A percentile compares a stretch with the other conserved stretches of the same genome.
These are phyloP conservation scores for Wickerhamomyces pijperi DNA, from an alignment of 805 yeast genomes.

Conservation along the genomic window DNA sequence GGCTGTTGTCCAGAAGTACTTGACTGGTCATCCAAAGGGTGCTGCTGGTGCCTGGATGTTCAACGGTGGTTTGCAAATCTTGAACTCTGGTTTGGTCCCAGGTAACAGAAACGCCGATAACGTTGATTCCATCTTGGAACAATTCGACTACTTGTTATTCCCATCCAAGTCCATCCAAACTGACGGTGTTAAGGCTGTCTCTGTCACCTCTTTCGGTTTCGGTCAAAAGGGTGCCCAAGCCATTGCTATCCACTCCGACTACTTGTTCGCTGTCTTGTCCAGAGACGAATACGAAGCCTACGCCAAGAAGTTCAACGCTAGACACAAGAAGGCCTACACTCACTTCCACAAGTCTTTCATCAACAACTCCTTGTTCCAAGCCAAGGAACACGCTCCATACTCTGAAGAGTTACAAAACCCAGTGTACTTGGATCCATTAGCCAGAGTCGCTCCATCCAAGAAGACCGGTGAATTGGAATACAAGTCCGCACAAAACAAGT, in stretches of 20 bases:
- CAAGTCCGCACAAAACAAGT: slow-evolving; percentile 38
- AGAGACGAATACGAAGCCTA: slow-evolving; percentile 63
- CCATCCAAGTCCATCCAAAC: slow-evolving; percentile 92
- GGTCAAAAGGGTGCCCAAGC: slow-evolving; percentile 99
- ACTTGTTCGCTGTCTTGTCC: slow-evolving; percentile 76
- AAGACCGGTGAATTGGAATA: slow-evolving; percentile 32
- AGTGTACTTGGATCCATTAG: slow-evolving; percentile 94
- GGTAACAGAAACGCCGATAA: slow-evolving; percentile 99
- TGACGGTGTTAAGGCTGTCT: slow-evolving; percentile 94
- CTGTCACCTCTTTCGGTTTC: slow-evolving; percentile 95
- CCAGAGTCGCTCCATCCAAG: slow-evolving; percentile 32
- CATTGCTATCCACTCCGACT: slow-evolving; percentile 83
- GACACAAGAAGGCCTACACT: slow-evolving; percentile 86
- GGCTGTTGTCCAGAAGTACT: slow-evolving; percentile 97
- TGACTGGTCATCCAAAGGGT: slow-evolving; percentile 99
- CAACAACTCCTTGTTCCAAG: slow-evolving; percentile 81
- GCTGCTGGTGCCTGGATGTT: slow-evolving; percentile 99
- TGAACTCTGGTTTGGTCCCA: slow-evolving; percentile 89
- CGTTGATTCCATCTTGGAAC: slow-evolving; percentile 72
- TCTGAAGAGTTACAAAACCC: slow-evolving; percentile 74
- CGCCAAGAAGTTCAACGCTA: slow-evolving; percentile 53
- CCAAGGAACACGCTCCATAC: slow-evolving; percentile 92
- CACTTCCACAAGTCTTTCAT: slow-evolving; percentile 94
- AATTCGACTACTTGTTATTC: slow-evolving; percentile 80
- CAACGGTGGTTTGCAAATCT: slow-evolving; percentile 92